These are phyloP conservation scores for Suhomyces sp. DNA, from an alignment of 805 yeast species.

Conservation along the genomic window DNA sequence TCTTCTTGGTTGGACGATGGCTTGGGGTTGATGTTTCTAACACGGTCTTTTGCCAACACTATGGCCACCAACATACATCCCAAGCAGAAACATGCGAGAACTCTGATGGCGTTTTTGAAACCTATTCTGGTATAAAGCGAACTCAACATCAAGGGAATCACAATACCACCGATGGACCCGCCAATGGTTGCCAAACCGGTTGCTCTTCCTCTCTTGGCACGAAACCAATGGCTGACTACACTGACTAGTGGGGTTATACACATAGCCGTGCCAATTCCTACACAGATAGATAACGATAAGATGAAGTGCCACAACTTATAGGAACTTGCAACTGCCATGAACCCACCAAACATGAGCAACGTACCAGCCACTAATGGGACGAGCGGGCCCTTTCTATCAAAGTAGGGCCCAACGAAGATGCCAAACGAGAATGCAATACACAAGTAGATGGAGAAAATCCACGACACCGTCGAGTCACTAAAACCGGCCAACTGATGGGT, in stretches of 20 bases:
- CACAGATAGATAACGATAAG: conserved; percentile 17
- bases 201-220: conserved; percentile 18
- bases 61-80: conserved; percentile 13
- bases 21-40: background rate
- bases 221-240: conserved; percentile 23
- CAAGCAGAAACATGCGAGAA: conserved; percentile 16
- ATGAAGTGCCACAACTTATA: conserved; percentile 18
- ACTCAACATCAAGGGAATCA: conserved; percentile 54
- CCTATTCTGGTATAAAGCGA: conserved; percentile 48
- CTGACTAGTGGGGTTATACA: conserved; percentile 22
- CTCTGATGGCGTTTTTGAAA: conserved; percentile 53
- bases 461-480: conserved; percentile 30
- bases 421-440: conserved; percentile 27
- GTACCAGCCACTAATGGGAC: conserved; percentile 14
- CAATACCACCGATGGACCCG: conserved; percentile 64
- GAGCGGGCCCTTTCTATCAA: conserved; percentile 18
- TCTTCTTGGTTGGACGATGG: background rate
- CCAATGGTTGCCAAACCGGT: conserved; percentile 39
- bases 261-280: conserved; percentile 20
- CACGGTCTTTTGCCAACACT: conserved; percentile 15
- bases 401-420: conserved; percentile 19
- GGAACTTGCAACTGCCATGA: conserved; percentile 17
- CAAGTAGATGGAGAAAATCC: conserved; percentile 40
- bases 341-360: conserved; percentile 15
- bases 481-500: conserved; percentile 32